Base-by-base conservation (phyloP, 1,284 basidiomycete genomes). In the Puccinia horiana region DNA sequence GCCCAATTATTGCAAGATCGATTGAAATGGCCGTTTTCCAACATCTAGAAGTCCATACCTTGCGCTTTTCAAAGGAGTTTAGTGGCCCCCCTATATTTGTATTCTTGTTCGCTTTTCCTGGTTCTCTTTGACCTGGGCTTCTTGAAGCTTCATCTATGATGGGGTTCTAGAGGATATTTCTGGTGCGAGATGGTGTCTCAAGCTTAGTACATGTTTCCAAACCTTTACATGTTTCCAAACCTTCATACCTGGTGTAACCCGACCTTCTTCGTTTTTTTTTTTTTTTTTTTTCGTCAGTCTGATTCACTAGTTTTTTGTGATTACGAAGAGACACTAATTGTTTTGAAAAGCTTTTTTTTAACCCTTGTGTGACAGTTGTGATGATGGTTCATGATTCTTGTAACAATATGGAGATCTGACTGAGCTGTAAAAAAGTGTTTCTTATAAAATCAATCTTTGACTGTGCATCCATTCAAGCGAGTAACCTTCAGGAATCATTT, bases 1-100 rank as follows among this genome's bases (percentile, higher is more conserved):
- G 44, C 73, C n/a, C 47, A 75, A 29, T 40, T 75, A 29, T 58
- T 75, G n/a, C 49, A 75, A 58, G 73, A 75, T 56, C 52, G 58
- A 16, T 56, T 75, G 23, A 75, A 75, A 40, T 29, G 47, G 8
- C 73, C 73, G 6, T 58, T 75, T 75, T 75, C 73, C 26, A 75
- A 40, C 11, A 52, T 75, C 58, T 74, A 74, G 67, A 26, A 44
- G 37, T 44, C 40, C 20, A n/a, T 8, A 18, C 32, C 29, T 35
- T 6, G 20, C 20, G 49, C 20, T 23, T 20, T 11, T 20, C 49
- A 20, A 52, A 52, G 49, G 49, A 20, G 4, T 52, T 14, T 11
- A 32, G 29, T 32, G 14, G 5, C 32, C 12, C 32, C 14, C 6
- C 26, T 32, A n/a, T 18, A 37, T 6, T 35, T 8, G 32, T 32